These are phyloP conservation scores for Salvia miltiorrhiza DNA, from an alignment of 257 asterid genomes.

Conservation along the genomic window DNA sequence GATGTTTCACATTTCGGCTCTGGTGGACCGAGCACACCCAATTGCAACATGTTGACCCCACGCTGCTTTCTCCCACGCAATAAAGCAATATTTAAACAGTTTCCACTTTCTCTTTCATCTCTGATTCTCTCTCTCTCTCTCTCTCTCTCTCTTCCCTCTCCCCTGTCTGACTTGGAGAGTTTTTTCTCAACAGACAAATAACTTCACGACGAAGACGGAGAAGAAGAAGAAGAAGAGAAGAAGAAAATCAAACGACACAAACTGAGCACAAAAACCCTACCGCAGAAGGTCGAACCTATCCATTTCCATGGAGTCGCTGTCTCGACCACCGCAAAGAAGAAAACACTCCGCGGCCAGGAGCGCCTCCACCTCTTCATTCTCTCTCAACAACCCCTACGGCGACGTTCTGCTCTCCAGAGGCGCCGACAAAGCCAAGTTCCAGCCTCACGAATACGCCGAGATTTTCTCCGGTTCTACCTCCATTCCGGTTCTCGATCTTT, in stretches of 20 bases:
- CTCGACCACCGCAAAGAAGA: conserved; percentile 64
- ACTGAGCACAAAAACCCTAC: conserved; percentile 25
- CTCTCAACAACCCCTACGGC: conserved; percentile 62
- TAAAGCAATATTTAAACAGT: conserved; percentile 11
- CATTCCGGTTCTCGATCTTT: conserved; percentile 81
- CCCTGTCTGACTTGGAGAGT: conserved; percentile 23
- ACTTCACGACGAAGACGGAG: conserved; percentile 20
- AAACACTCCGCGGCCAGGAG: conserved; percentile 36
- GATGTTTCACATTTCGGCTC: not conserved
- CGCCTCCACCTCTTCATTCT: conserved; percentile 46
- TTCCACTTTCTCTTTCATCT: conserved; percentile 23
- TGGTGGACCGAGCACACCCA: conserved; percentile 1
- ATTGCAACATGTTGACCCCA: conserved; percentile 24
- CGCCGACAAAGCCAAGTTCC: conserved; percentile 34
- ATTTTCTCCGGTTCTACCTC: conserved; percentile 67
- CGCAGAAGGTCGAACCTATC: not conserved
- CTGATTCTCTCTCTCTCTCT: conserved; percentile 7
- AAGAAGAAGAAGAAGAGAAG: not conserved
- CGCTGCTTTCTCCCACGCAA: not conserved
- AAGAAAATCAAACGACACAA: not conserved
- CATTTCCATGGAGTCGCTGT: conserved; percentile 58
- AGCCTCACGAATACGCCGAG: conserved; percentile 65
- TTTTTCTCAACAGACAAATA: conserved; percentile 32
- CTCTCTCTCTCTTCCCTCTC: conserved; percentile 15
- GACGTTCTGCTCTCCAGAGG: conserved; percentile 42